Evolutionary conservation across 1,284 basidiomycete genomes (phyloP), one percentile per base, ranked within the genome.

Genomic region (Cutaneotrichosporon mucoides): DNA sequence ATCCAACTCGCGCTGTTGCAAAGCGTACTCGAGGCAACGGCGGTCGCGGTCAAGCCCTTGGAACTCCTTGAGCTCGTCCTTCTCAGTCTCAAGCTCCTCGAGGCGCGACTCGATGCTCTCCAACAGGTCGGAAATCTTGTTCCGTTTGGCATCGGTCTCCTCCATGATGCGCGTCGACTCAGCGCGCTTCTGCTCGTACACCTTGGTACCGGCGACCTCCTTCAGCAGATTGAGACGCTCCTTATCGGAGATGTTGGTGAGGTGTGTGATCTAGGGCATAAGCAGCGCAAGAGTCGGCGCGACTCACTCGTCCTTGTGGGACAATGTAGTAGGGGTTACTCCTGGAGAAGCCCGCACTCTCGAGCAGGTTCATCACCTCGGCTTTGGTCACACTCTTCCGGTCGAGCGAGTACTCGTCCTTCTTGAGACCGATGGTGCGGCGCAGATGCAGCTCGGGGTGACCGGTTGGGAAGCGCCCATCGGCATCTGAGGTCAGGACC

Each of bases 311-410:
- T 60, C 95, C 95, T 81, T 99, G 95, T 0, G 95, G 95, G 0
- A 99, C 95, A 65, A 99, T 99, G 73, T 99, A 99, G 79, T 99
- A 99, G 0, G 96, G 96, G 71, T 99, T 99, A 41, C 89, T 90
- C 73, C 92, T 89, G 76, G 90, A 93, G 80, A 99, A 99, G 2
- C 96, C 95, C 0, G 96, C 96, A 68, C 87, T 90, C 76, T 97
- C 93, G 35, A 97, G 84, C 15, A 97, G 81, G 71, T 90, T 94
- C 90, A 95, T 94, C 33, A 99, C 92, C 69, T 99, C 96, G 5
- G 92, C 93, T 77, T 97, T 98, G 76, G 87, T 91, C 0, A 90
- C 89, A 42, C 70, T 73, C 81, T 97, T 98, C 80, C 90, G 88
- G 79, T 99, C 96, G 48, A 99, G 82, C 66, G 89, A 91, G 80